Evolutionary conservation across 768 basidiomycete genomes (phyloP), one percentile per base, ranked within the genome.

Genomic region (Boletus pseudopeckii): DNA sequence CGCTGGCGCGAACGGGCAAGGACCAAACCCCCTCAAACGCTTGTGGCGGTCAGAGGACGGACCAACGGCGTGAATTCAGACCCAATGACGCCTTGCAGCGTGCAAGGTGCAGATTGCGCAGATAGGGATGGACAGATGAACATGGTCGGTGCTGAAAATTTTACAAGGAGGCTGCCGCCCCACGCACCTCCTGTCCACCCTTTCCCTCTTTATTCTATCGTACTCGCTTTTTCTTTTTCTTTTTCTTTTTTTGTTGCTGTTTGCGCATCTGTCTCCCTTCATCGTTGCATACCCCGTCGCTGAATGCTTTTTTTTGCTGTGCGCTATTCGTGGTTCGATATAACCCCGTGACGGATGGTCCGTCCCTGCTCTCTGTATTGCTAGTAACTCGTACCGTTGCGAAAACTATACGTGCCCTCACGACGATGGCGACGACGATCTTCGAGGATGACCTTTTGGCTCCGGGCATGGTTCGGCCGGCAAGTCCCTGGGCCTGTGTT

Each of bases 31-130:
- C 7, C 63, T 48, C 22, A 69, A 69, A 45, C 68, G 68, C 20
- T 39, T 67, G 13, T 64, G 68, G 70, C 34, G 40, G 26, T 70
- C 64, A 2, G 58, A 62, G 26, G 50, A 71, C 13, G 61, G 61
- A 1, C 63, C 58, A 2, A 52, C 46, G n/a, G 56, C 56, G 5
- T 65, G 50, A 65, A 11, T 6, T 20, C 7, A 13, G 10, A 22
- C 22, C 5, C 24, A 14, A 20, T 7, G 7, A 34, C n/a, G 1
- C 14, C 14, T 41, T n/a, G 40, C 14, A 8, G 18, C 39, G 18
- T 10, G 28, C 28, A 47, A 6, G 28, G 60, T 32, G 11, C 28
- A 42, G 36, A 49, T 40, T 13, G 17, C 33, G 41, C 34, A 20
- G 38, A 15, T 30, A n/a, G 30, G n/a, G 47, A 17, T 54, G 41